Conservation (phyloP, 2,329 filamentous ascomycete genomes). For the Fusarium paranaense region DNA sequence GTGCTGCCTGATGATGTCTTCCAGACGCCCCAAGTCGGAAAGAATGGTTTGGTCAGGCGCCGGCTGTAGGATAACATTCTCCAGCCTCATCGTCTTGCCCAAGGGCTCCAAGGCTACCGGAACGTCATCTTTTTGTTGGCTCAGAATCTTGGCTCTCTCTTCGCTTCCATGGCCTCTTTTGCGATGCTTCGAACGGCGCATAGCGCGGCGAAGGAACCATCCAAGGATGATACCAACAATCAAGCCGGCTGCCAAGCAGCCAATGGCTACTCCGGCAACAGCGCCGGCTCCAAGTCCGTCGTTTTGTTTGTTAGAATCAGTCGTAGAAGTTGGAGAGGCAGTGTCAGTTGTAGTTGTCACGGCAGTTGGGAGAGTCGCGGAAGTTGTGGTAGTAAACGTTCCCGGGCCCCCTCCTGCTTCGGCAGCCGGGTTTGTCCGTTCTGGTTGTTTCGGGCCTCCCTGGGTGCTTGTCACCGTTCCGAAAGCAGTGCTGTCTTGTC, state of each 20-base stretch:
- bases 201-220: not conserved
- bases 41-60: not conserved
- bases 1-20: not conserved
- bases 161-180: not conserved
- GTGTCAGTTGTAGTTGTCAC: too few relatives aligned
- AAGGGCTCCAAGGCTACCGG: not conserved
- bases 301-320: too few relatives aligned
- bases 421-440: too few relatives aligned
- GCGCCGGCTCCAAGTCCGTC: not conserved
- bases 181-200: not conserved
- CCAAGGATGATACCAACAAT: not conserved
- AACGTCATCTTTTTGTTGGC: not conserved
- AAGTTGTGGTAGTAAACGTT: too few relatives aligned
- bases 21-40: not conserved
- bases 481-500: too few relatives aligned
- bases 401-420: too few relatives aligned
- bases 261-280: not conserved
- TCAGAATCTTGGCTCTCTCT: not conserved
- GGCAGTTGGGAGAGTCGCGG: too few relatives aligned
- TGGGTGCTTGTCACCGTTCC: too few relatives aligned
- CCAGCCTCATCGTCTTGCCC: not conserved
- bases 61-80: not conserved
- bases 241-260: not conserved
- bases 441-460: too few relatives aligned
- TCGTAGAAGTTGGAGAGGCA: too few relatives aligned